Conservation (phyloP, 805 yeast genomes). For the Myxozyma sirexii region DNA sequence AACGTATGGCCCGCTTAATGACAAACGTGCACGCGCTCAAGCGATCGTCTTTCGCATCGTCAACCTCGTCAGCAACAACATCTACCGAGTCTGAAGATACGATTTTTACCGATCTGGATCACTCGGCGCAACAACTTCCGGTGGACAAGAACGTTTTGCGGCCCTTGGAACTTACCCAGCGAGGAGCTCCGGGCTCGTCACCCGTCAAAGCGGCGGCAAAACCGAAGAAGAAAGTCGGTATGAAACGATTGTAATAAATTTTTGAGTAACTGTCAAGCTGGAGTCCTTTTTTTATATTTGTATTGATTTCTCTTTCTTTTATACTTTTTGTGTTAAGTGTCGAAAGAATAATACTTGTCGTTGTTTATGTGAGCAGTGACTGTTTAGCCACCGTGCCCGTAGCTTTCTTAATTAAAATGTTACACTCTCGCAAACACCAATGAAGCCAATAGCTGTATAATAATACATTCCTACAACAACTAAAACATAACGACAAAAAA, state of each 20-base stretch:
- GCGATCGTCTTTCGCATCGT: constrained; percentile 12
- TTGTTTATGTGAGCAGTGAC: too few species aligned
- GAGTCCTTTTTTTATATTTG: neutral
- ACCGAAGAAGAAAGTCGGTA: constrained; percentile 29
- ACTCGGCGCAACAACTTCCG: neutral
- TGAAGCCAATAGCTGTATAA: too few species aligned
- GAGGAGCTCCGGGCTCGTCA: constrained; percentile 13
- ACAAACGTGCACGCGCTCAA: constrained; percentile 39
- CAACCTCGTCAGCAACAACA: neutral
- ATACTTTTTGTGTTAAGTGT: neutral
- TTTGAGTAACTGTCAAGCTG: neutral
- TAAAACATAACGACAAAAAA: neutral
- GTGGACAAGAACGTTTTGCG: constrained; percentile 14
- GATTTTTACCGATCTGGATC: constrained; percentile 3
- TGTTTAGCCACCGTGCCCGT: neutral
- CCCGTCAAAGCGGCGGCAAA: constrained; percentile 7
- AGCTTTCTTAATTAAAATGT: too few species aligned
- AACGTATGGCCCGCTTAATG: constrained; percentile 38
- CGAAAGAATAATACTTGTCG: too few species aligned
- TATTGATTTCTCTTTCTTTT: too few species aligned
- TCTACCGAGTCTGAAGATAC: neutral
- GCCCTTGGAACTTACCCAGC: constrained; percentile 27
- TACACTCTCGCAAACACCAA: too few species aligned
- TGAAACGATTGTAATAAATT: constrained; percentile 15
- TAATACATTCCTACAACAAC: too few species aligned